These are phyloP conservation scores for Chaetomiaceae sp. DNA, from an alignment of 2,329 filamentous ascomycete species.

Conservation along the genomic window DNA sequence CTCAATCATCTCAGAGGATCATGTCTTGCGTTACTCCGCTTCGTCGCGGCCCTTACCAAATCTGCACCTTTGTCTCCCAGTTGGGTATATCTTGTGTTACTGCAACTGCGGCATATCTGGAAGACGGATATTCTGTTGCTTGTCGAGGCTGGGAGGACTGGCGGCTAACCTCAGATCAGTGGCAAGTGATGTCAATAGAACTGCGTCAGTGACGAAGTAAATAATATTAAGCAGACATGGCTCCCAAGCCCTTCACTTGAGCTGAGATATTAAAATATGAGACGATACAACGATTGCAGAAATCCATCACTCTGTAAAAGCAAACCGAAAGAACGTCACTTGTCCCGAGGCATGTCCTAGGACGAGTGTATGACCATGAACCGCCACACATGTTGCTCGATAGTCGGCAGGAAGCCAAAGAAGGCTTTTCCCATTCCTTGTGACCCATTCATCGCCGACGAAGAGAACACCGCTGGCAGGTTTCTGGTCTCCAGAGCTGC, in stretches of 20 bases:
- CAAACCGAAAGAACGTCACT: conserved; percentile 8
- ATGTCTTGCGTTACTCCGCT: conserved; percentile 4
- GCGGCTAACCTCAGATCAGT: conserved; percentile 2
- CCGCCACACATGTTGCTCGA: no score
- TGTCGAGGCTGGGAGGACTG: neutral
- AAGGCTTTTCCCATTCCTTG: neutral
- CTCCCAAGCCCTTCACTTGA: conserved; percentile 9
- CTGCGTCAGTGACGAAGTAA: conserved; percentile 4
- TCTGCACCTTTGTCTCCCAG: conserved; percentile 10
- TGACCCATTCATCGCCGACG: neutral
- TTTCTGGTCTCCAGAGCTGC: no score
- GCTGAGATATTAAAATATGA: conserved; percentile 7
- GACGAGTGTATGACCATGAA: neutral
- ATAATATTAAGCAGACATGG: conserved; percentile 9
- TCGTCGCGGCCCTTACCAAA: neutral
- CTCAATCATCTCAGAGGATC: neutral
- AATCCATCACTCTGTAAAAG: conserved; percentile 7
- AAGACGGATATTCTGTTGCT: conserved; percentile 8
- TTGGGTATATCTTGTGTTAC: conserved; percentile 9
- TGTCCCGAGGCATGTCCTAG: conserved; percentile 4
- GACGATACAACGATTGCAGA: conserved; percentile 6
- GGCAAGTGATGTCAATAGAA: conserved; percentile 4
- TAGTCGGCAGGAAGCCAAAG: neutral
- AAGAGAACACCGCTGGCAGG: no score
- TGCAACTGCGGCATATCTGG: conserved; percentile 11